phyloP scores from a whole-genome alignment of 805 yeast species.

The Pichia thaimueangensis region DNA sequence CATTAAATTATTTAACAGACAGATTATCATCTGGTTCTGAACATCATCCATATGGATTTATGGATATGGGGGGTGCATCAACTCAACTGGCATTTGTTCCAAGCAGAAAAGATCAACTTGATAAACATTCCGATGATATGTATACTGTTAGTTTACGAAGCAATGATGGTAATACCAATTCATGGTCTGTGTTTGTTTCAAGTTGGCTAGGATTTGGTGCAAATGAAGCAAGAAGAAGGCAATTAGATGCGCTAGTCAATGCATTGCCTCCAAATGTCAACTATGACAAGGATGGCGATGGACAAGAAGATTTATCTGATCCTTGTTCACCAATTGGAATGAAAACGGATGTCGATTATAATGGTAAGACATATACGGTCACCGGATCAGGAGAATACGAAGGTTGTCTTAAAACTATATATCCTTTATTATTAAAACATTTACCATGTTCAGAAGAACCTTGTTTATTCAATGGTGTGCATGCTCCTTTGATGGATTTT shows the following conservation, averaged over 20 bases:
- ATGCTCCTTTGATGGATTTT: slow-evolving; percentile 84
- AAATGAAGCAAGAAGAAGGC: slow-evolving; percentile 80
- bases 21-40: slow-evolving; percentile 46
- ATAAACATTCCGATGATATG: slow-evolving; percentile 66
- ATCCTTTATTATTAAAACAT: slow-evolving; percentile 72
- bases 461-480: slow-evolving; percentile 91
- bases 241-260: slow-evolving; percentile 48
- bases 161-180: slow-evolving; percentile 61
- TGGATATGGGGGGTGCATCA: slow-evolving; percentile 99
- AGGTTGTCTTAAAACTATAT: slow-evolving; percentile 61
- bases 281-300: slow-evolving; percentile 41
- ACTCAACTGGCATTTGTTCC: slow-evolving; percentile 95
- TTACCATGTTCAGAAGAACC: slow-evolving; percentile 83
- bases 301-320: slow-evolving; percentile 47
- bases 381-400: slow-evolving; percentile 77
- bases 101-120: slow-evolving; percentile 48
- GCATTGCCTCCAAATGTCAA: slow-evolving; percentile 39
- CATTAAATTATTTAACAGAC: slow-evolving; percentile 76
- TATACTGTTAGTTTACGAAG: slow-evolving; percentile 59
- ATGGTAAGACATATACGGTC: slow-evolving; percentile 44
- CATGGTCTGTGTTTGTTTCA: slow-evolving; percentile 85
- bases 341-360: slow-evolving; percentile 38
- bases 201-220: slow-evolving; percentile 99
- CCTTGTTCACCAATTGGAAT: slow-evolving; percentile 79
- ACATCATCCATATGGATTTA: slow-evolving; percentile 67